Conservation (phyloP, 805 yeast genomes). For the Cyberlindnera subsufficiens region DNA sequence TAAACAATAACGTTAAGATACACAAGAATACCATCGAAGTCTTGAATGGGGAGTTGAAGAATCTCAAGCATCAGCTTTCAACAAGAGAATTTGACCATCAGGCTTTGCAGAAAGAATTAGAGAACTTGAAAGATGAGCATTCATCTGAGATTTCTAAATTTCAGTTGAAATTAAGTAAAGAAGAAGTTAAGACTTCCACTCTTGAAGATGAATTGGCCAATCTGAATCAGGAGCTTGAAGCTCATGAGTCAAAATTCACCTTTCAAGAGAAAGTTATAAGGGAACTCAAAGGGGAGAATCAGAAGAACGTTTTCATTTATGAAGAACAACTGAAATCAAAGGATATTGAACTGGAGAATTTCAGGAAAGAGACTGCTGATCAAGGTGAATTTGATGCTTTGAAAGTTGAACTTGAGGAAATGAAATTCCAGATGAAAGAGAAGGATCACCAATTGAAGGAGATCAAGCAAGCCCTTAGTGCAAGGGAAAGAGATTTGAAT, state of each 20-base stretch:
- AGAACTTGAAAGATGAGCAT: conserved; percentile 7
- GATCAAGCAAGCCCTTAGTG: background rate
- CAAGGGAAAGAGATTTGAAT: background rate
- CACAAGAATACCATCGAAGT: conserved; percentile 7
- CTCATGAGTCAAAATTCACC: conserved; percentile 2
- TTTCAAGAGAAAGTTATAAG: conserved; percentile 1
- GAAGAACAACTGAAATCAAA: conserved; percentile 2
- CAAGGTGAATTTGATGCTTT: conserved; percentile 3
- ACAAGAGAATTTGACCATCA: conserved; percentile 14
- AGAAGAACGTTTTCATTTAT: background rate
- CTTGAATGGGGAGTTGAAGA: conserved; percentile 14
- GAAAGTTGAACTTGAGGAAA: background rate
- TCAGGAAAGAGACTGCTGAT: background rate
- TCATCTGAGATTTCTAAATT: conserved; percentile 2
- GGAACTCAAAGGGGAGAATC: conserved; percentile 2
- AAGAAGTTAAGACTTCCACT: conserved; percentile 9
- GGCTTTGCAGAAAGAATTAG: conserved; percentile 2
- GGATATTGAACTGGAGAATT: conserved; percentile 1
- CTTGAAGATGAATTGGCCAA: conserved; percentile 6
- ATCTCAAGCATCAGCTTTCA: conserved; percentile 7
- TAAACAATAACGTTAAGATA: conserved; percentile 8
- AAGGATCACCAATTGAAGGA: background rate
- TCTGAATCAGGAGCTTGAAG: conserved; percentile 4
- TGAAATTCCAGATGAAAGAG: background rate
- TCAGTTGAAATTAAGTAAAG: conserved; percentile 16